Conservation (phyloP, 2,329 filamentous ascomycete species). For the Penicillium psychrosexuale region DNA sequence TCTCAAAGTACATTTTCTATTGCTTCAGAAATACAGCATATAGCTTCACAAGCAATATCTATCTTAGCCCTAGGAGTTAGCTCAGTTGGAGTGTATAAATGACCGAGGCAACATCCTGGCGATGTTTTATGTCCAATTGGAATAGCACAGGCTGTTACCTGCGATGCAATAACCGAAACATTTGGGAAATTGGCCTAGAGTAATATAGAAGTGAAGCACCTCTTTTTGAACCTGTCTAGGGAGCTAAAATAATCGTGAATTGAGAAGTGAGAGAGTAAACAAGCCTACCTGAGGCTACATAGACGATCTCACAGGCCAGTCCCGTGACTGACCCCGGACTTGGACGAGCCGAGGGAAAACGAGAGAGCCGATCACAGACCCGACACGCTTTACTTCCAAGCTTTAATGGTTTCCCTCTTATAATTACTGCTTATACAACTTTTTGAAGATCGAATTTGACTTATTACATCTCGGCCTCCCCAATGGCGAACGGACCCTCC, state of each 20-base stretch:
- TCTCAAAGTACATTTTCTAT: no score
- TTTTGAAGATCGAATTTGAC: background rate
- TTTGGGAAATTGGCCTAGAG: background rate
- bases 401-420: background rate
- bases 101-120: background rate
- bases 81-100: background rate
- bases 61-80: background rate
- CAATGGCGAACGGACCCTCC: slow-evolving; percentile 31
- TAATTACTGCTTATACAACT: background rate
- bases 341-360: slow-evolving; percentile 36
- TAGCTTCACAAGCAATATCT: background rate
- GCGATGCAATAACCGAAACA: background rate
- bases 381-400: background rate
- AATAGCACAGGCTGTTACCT: background rate
- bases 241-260: no score
- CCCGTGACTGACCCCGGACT: slow-evolving; percentile 37
- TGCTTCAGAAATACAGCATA: background rate
- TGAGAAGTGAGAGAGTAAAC: no score
- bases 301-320: slow-evolving; percentile 13
- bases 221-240: no score
- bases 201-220: background rate
- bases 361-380: slow-evolving; percentile 25
- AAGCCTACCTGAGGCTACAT: no score
- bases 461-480: background rate
- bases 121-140: background rate